Evolutionary conservation across 1,139 yeast genomes (phyloP).

Genomic region (Taiozyma onychis): DNA sequence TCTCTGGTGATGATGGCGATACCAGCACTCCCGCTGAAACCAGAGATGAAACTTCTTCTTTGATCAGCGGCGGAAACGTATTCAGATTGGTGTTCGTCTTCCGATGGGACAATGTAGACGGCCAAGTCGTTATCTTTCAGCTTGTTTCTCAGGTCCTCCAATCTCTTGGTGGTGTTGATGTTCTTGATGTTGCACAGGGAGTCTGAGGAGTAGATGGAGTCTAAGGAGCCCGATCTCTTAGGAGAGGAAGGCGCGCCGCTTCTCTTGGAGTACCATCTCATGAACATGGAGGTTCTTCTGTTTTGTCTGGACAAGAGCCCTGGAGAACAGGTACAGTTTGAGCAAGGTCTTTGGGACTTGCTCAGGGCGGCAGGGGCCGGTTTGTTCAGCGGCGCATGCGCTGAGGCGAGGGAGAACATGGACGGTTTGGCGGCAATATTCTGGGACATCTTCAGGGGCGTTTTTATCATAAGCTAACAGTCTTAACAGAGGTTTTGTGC

Average conservation of each 20-base stretch:
- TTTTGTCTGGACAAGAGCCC: conserved; percentile 66
- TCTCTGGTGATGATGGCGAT: conserved; percentile 82
- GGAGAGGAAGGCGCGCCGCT: conserved; percentile 12
- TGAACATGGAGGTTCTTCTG: conserved; percentile 46
- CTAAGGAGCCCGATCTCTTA: conserved; percentile 23
- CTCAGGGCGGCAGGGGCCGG: conserved; percentile 12
- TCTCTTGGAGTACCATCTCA: conserved; percentile 34
- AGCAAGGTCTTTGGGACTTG: conserved; percentile 41
- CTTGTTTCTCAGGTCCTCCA: conserved; percentile 54
- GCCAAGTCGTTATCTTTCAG: conserved; percentile 67
- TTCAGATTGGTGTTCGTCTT: conserved; percentile 92
- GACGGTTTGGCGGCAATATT: conserved; percentile 23
- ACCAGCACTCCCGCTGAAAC: conserved; percentile 95
- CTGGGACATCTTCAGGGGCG: conserved; percentile 14
- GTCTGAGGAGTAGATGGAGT: conserved; percentile 33
- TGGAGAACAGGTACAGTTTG: conserved; percentile 78
- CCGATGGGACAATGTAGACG: conserved; percentile 81
- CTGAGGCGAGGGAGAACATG: conserved; percentile 21
- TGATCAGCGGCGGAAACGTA: conserved; percentile 79
- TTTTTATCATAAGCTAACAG: no score
- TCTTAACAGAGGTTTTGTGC: no score
- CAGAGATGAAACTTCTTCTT: conserved; percentile 79
- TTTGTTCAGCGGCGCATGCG: conserved; percentile 2
- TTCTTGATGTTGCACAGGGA: conserved; percentile 32
- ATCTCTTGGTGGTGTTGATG: conserved; percentile 53